Evolutionary conservation across 345 rosid genomes (phyloP).

Genomic region (Noccaea caerulescens): DNA sequence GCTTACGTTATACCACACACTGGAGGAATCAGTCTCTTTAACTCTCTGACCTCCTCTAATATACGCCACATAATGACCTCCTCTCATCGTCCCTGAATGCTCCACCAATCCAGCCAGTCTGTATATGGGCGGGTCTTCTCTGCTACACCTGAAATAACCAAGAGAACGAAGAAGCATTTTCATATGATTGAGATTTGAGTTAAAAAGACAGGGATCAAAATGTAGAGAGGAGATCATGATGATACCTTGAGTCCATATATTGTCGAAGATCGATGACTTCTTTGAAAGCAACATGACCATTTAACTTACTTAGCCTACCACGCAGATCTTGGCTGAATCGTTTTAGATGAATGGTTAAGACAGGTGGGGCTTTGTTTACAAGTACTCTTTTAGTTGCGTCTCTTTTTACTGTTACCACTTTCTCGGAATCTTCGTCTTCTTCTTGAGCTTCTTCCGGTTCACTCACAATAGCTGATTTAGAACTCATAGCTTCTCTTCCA

Average conservation of each 20-base stretch:
- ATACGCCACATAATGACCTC: slow-evolving; percentile 94
- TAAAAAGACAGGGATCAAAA: not conserved
- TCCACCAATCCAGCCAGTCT: slow-evolving; percentile 81
- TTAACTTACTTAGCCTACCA: slow-evolving; percentile 91
- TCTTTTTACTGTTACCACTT: slow-evolving; percentile 69
- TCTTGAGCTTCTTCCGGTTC: slow-evolving; percentile 50
- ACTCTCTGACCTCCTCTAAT: slow-evolving; percentile 59
- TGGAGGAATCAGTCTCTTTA: slow-evolving; percentile 41
- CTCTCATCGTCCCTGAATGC: slow-evolving; percentile 90
- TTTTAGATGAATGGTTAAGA: slow-evolving; percentile 87
- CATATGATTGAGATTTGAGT: not conserved
- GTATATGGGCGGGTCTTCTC: slow-evolving; percentile 50
- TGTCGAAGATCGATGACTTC: slow-evolving; percentile 74
- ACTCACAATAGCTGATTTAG: slow-evolving; percentile 46
- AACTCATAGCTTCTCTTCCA: slow-evolving; percentile 43
- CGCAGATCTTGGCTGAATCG: slow-evolving; percentile 95
- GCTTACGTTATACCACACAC: slow-evolving; percentile 69
- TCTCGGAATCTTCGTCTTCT: slow-evolving; percentile 49
- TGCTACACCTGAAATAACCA: slow-evolving; percentile 48
- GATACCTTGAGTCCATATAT: slow-evolving; percentile 82
- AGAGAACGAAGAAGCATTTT: not conserved
- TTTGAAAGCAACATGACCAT: slow-evolving; percentile 80
- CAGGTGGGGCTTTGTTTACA: slow-evolving; percentile 75
- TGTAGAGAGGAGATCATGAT: slow-evolving; percentile 16
- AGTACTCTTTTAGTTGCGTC: slow-evolving; percentile 89